Conservation (phyloP, 495 filamentous ascomycete species). For the Hapsidospora chrysogenum region DNA sequence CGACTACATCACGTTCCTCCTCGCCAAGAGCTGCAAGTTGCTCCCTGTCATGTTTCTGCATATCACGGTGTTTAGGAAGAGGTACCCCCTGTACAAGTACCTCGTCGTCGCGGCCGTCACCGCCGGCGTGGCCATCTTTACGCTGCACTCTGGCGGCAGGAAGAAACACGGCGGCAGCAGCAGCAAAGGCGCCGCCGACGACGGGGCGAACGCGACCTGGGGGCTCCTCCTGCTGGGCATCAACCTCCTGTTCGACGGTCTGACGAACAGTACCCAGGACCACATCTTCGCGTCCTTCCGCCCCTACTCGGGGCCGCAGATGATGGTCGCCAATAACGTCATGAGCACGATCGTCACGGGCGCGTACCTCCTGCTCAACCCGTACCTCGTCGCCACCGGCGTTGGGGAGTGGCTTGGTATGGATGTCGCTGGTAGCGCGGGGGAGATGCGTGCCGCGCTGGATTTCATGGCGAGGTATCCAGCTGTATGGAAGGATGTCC, state of each 20-base stretch:
- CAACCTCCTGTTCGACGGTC: slow-evolving; percentile 86
- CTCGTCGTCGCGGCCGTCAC: slow-evolving; percentile 81
- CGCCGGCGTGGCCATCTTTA: slow-evolving; percentile 85
- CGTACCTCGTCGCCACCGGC: slow-evolving; percentile 52
- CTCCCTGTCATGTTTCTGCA: slow-evolving; percentile 96
- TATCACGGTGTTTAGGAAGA: slow-evolving; percentile 75
- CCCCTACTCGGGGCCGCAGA: slow-evolving; percentile 78
- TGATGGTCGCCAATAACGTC: slow-evolving; percentile 98
- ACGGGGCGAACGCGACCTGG: slow-evolving; percentile 45
- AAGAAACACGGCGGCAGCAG: slow-evolving; percentile 7
- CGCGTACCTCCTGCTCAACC: slow-evolving; percentile 58
- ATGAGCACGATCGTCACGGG: slow-evolving; percentile 61
- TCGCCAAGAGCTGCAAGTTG: slow-evolving; percentile 94
- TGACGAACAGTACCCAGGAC: slow-evolving; percentile 94
- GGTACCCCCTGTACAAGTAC: slow-evolving; percentile 94
- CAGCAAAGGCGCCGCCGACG: slow-evolving; percentile 25
- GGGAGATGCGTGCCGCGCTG: slow-evolving; percentile 64
- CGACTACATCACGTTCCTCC: slow-evolving; percentile 97
- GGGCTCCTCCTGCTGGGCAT: slow-evolving; percentile 75
- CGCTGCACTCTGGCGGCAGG: slow-evolving; percentile 66
- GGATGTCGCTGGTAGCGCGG: slow-evolving; percentile 37
- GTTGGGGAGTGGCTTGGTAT: slow-evolving; percentile 52
- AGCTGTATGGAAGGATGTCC: slow-evolving; percentile 61
- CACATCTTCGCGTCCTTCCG: slow-evolving; percentile 72
- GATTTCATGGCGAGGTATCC: slow-evolving; percentile 67